These are phyloP conservation scores for Rhizopus sp. DNA, from an alignment of 371 early-diverging fungal species.

Conservation along the genomic window DNA sequence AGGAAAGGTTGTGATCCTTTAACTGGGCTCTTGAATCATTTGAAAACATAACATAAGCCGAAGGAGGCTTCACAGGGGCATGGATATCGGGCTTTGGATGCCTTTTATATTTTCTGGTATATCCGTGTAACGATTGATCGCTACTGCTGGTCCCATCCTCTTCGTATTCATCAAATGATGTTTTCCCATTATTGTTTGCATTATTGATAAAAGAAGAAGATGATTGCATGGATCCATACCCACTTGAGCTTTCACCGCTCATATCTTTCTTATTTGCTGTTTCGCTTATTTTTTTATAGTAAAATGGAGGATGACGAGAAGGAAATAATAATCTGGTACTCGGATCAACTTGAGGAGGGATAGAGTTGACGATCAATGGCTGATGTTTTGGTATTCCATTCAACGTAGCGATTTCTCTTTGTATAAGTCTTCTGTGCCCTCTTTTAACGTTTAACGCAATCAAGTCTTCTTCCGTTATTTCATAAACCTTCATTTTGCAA, in stretches of 20 bases:
- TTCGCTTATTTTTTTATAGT: no score
- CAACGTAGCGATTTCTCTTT: conserved; percentile 45
- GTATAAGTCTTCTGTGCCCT: conserved; percentile 54
- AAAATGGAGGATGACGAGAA: no score
- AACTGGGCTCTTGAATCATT: conserved; percentile 46
- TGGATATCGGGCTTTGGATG: conserved; percentile 58
- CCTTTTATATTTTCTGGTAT: conserved; percentile 46
- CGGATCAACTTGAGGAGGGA: background rate
- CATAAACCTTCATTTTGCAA: conserved; percentile 32
- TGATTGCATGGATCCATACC: background rate
- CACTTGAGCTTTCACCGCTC: background rate
- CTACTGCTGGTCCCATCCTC: conserved; percentile 1
- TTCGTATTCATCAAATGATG: conserved; percentile 4
- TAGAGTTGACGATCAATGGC: conserved; percentile 13
- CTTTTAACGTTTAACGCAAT: conserved; percentile 49
- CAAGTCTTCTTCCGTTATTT: conserved; percentile 52
- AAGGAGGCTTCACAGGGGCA: conserved; percentile 56
- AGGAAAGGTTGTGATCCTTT: conserved; percentile 40
- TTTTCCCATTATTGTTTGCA: background rate
- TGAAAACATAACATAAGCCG: conserved; percentile 61
- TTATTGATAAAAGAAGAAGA: conserved; percentile 1
- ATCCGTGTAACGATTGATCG: conserved; percentile 10
- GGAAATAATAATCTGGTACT: no score
- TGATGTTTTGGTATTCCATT: conserved; percentile 36
- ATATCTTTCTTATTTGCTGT: background rate